phyloP scores from a whole-genome alignment of 305 asterid species.

The Fraxinus paxiana region DNA sequence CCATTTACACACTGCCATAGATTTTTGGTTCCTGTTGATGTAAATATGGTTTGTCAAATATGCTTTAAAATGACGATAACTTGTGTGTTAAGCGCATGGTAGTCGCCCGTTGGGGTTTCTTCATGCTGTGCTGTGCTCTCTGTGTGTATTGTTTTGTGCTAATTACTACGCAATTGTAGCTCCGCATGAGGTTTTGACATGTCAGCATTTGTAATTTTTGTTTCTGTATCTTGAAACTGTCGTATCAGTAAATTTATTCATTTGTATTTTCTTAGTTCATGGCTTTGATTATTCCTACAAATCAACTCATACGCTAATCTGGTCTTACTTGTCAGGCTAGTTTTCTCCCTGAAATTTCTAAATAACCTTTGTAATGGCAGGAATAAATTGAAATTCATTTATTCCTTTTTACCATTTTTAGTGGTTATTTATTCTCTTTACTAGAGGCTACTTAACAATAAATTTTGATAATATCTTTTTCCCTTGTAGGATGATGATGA shows the following conservation, averaged over 20 bases:
- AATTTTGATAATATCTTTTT: not conserved
- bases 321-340: slow-evolving; percentile 1
- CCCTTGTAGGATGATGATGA: slow-evolving; percentile 69
- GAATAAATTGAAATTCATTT: not conserved
- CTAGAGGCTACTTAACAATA: slow-evolving; percentile 6
- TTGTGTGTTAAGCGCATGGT: not conserved
- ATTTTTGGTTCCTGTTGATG: not conserved
- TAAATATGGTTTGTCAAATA: not conserved
- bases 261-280: not conserved
- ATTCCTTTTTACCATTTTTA: slow-evolving; percentile 2
- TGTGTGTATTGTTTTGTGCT: not conserved
- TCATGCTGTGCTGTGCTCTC: not conserved
- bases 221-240: not conserved
- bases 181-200: not conserved
- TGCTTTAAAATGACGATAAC: not conserved
- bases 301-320: not conserved
- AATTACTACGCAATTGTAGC: not conserved
- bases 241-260: not conserved
- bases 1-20: not conserved
- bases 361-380: not conserved
- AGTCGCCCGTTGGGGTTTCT: not conserved
- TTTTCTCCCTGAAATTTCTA: slow-evolving; percentile 10
- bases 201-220: not conserved
- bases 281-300: not conserved
- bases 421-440: slow-evolving; percentile 19